Conservation (phyloP, 306 rosid genomes). For the Malus fusca region DNA sequence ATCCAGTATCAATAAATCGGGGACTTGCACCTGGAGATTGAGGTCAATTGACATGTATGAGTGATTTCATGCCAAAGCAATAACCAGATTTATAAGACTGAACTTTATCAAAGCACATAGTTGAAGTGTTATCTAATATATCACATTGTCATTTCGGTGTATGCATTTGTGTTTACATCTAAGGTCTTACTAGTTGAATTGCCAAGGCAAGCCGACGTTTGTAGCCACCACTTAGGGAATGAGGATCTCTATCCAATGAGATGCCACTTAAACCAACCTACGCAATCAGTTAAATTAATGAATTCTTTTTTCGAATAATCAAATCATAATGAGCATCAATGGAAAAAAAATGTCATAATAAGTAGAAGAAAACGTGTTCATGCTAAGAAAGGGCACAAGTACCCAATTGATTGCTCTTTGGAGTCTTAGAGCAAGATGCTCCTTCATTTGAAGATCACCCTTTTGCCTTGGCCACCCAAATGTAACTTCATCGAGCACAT, state of each 20-base stretch:
- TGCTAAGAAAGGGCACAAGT: slow-evolving; percentile 14
- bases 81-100: neutral
- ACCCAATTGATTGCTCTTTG: slow-evolving; percentile 96
- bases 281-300: slow-evolving; percentile 9
- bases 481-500: slow-evolving; percentile 84
- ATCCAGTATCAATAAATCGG: slow-evolving; percentile 84
- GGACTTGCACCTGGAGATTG: slow-evolving; percentile 71
- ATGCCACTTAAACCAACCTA: slow-evolving; percentile 88
- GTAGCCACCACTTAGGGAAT: slow-evolving; percentile 95
- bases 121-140: neutral
- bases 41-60: slow-evolving; percentile 7
- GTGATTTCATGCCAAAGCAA: slow-evolving; percentile 6
- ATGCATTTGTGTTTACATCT: slow-evolving; percentile 6
- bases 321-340: slow-evolving; percentile 4
- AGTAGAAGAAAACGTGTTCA: slow-evolving; percentile 9
- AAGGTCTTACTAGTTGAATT: slow-evolving; percentile 64
- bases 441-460: slow-evolving; percentile 54
- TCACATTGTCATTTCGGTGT: neutral
- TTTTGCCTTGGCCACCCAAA: slow-evolving; percentile 95
- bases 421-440: slow-evolving; percentile 66
- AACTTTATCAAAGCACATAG: neutral
- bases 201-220: slow-evolving; percentile 96
- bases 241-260: slow-evolving; percentile 81
- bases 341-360: neutral
- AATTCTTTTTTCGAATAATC: neutral